Base-by-base conservation (phyloP, 257 asterid species). In the Leptodermis oblonga region DNA sequence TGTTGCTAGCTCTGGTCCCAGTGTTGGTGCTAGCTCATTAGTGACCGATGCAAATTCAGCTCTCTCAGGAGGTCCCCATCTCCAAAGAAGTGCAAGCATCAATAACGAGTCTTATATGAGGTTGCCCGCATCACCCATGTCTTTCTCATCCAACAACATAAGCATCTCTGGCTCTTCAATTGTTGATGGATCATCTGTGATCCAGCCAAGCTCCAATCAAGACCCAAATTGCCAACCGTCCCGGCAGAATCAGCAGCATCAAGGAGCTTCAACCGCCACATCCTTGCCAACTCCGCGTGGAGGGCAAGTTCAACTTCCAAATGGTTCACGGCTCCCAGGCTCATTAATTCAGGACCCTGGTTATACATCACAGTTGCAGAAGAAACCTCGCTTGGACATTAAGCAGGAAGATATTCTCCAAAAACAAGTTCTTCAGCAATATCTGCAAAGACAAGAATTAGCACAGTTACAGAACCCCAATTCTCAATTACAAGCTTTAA, bases 1-100 rank as follows among this genome's bases (percentile, higher is more conserved):
- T 42, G 85, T 88, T 74, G 82, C 88, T 56, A 90, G 77, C 80
- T 90, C 99, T 2, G 96, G 88, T 59, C 95, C 95, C 41, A 93
- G 97, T 79, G 86, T 93, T 69, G 98, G 97, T 70, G 97, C 95
- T 41, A 94, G 97, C 86, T 94, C 99, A 64, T 75, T 91, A 82
- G 99, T 94, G 56, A 94, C 99, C 10, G 99, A 91, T 85, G 95
- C 97, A 48, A 94, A 94, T 80, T 94, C 99, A 4, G 97, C 92
- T 54, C 92, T 89, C 70, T 87, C 99, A 8, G 95, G 89, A 31
- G 97, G 96, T 68, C 97, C 96, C 67, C 84, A 85, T 73, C 77
- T 87, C 60, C 99, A 89, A 80, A 85, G 96, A 85, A 94, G 97
- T 80, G 97, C 90, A 37, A 93, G 99, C 82, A 75, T 81, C 58